Evolutionary conservation across 2,329 filamentous ascomycete species (phyloP), one percentile per base, ranked within the genome.

Genomic region (Monilinia vaccinii-corymbosi): DNA sequence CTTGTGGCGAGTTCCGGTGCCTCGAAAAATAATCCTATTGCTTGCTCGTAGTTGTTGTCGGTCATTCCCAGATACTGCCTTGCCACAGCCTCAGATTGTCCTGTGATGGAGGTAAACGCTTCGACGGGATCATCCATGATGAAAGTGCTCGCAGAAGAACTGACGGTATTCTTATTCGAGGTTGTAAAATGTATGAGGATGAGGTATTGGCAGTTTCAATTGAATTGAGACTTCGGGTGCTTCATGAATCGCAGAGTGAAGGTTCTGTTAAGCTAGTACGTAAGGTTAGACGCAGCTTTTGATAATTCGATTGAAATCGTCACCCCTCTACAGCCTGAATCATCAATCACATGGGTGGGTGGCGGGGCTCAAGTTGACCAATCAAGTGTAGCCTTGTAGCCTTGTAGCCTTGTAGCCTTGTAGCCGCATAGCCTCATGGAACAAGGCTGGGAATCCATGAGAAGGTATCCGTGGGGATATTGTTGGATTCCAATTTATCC

Each of bases 11-110:
- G 82, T 51, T 93, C 91, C 47, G 88, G 89, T 71, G 88, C 94
- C 71, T 95, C 91, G 73, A 91, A 97, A 76, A 86, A 99, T 14
- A 97, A 84, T 70, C 90, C 85, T 68, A 97, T 86, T 31, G 94
- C 94, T 70, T 93, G 88, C 73, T 91, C 85, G 56, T 93, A 78
- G 71, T 96, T 87, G 69, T 86, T 86, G 67, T 90, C 88, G n/a
- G 91, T 86, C 71, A 99, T 82, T 68, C 88, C 82, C 51, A 97
- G 82, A 74, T 95, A 96, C 67, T 89, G 87, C 63, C 84, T 82
- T 34, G 93, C 94, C 64, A 92, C 84, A 65, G 86, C 80, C 32
- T 86, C 81, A 63, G 80, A 84, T 61, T 88, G 83, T 67, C 85
- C 87, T 44, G 94, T 97, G 72, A 99, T 88, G 74, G 81, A 80